These are phyloP conservation scores for Seiridium cupressi DNA, from an alignment of 2,329 filamentous ascomycete genomes.

Conservation along the genomic window DNA sequence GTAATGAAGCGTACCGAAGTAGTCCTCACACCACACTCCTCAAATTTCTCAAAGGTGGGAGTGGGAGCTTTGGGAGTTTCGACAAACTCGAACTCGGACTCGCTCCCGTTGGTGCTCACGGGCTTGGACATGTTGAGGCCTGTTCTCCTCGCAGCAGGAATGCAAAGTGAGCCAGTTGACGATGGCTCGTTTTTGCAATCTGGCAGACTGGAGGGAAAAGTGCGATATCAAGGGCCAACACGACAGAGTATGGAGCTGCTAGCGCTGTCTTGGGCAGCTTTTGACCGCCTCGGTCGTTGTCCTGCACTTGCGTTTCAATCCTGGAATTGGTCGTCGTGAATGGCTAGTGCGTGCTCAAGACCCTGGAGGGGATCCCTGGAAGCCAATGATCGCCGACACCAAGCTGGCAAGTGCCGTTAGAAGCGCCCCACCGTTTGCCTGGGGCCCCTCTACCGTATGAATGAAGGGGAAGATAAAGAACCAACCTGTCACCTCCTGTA, in stretches of 20 bases:
- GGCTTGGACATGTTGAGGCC: conserved; percentile 45
- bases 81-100: conserved; percentile 64
- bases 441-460: no score
- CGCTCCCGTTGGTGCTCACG: conserved; percentile 45
- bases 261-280: conserved; percentile 57
- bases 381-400: no score
- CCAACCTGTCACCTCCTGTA: no score
- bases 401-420: no score
- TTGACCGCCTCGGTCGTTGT: conserved; percentile 28
- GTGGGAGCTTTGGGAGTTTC: conserved; percentile 51
- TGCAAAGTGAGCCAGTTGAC: conserved; percentile 18
- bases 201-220: conserved; percentile 12
- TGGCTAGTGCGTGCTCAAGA: no score
- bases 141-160: not conserved
- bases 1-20: conserved; percentile 44
- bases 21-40: conserved; percentile 54
- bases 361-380: no score
- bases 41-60: conserved; percentile 48
- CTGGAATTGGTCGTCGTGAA: not conserved
- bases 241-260: conserved; percentile 41
- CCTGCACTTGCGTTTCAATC: not conserved
- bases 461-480: no score
- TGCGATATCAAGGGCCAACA: conserved; percentile 28
- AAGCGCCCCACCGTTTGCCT: no score
- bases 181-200: conserved; percentile 12